Percentiles rank a stretch among this genome's conserved stretches.
phyloP scores from a whole-genome alignment of 371 early-diverging fungal species.

The Blakeslea trispora region DNA sequence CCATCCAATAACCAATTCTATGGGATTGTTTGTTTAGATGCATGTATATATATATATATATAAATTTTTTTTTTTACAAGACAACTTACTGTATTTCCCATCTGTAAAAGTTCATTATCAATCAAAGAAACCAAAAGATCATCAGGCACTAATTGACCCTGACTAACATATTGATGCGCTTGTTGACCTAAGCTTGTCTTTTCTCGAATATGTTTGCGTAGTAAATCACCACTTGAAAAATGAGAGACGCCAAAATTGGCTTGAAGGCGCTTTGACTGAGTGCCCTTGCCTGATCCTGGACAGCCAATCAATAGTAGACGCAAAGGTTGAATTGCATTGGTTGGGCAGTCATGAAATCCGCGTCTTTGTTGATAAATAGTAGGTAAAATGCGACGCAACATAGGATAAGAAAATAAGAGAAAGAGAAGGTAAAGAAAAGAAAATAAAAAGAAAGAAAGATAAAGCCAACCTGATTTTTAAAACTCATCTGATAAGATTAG shows the following conservation, averaged over 20 bases:
- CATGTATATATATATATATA: neutral
- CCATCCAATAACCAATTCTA: constrained; percentile 94
- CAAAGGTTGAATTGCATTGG: constrained; percentile 48
- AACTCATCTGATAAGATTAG: too few relatives aligned
- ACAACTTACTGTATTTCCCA: constrained; percentile 51
- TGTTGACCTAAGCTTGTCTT: constrained; percentile 67
- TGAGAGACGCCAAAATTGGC: constrained; percentile 65
- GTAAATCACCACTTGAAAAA: constrained; percentile 84
- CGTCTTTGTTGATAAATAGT: neutral
- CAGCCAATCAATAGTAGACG: constrained; percentile 62
- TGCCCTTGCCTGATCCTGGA: constrained; percentile 87
- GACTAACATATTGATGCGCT: constrained; percentile 56
- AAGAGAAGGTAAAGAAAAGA: too few relatives aligned
- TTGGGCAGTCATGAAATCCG: constrained; percentile 45
- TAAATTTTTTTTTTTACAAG: constrained; percentile 2
- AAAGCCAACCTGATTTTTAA: too few relatives aligned
- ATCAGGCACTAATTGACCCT: constrained; percentile 79
- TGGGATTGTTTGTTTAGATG: too few relatives aligned
- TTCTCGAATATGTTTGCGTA: constrained; percentile 75
- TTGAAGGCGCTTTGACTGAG: constrained; percentile 78
- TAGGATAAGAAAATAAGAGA: too few relatives aligned
- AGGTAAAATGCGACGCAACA: too few relatives aligned
- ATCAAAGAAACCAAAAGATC: constrained; percentile 77
- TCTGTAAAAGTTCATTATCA: constrained; percentile 60
- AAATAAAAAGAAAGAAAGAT: too few relatives aligned